These are phyloP conservation scores for Thinopyrum obtusiflorum DNA, from an alignment of 202 grass and related monocot genomes.

Conservation along the genomic window DNA sequence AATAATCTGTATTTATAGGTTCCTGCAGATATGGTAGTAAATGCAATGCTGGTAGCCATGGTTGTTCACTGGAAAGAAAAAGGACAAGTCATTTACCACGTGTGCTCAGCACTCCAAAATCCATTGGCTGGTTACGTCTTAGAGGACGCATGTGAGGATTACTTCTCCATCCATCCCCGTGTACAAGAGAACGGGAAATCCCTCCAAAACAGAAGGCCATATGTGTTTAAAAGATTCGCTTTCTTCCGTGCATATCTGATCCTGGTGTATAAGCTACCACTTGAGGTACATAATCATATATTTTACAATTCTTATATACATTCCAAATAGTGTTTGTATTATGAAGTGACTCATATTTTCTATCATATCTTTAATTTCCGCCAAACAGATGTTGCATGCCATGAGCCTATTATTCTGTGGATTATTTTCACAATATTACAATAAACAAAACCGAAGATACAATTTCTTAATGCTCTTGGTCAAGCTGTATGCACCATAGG, in stretches of 20 bases:
- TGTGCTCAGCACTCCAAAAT: slow-evolving; percentile 47
- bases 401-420: slow-evolving; percentile 9
- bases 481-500: too few species aligned
- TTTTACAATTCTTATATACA: not conserved
- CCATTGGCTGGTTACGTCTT: slow-evolving; percentile 15
- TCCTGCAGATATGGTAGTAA: slow-evolving; percentile 67
- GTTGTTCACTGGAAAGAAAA: slow-evolving; percentile 29
- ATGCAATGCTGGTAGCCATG: slow-evolving; percentile 50
- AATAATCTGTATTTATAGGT: not conserved
- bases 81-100: slow-evolving; percentile 45
- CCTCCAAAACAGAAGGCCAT: slow-evolving; percentile 28
- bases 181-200: slow-evolving; percentile 32
- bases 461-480: too few species aligned
- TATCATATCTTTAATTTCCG: not conserved
- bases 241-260: slow-evolving; percentile 2
- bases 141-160: slow-evolving; percentile 2
- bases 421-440: not conserved
- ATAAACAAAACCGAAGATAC: too few species aligned
- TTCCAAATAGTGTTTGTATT: not conserved
- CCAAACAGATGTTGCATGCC: slow-evolving; percentile 5
- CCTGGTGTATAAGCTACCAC: slow-evolving; percentile 10
- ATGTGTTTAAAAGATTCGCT: slow-evolving; percentile 30
- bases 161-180: slow-evolving; percentile 55
- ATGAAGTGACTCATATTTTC: not conserved
- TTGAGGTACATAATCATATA: not conserved